These are phyloP conservation scores for Candida verbasci DNA, from an alignment of 805 yeast species.

Conservation along the genomic window DNA sequence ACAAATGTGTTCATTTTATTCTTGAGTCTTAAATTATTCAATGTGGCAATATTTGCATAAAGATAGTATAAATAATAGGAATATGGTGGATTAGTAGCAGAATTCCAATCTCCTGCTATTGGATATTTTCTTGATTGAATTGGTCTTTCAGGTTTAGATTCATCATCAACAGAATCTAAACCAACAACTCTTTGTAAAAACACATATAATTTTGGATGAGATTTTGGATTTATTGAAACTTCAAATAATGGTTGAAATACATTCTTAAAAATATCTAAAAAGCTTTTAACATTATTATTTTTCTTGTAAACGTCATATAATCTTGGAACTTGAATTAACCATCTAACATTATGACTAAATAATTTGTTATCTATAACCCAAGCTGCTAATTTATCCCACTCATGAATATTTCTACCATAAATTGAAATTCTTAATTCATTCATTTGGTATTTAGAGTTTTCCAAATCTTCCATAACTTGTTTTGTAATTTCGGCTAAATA, in stretches of 20 bases:
- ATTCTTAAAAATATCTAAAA: conserved; percentile 74
- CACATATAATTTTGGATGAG: conserved; percentile 86
- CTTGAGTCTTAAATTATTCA: conserved; percentile 76
- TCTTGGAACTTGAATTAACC: conserved; percentile 95
- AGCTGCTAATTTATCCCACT: conserved; percentile 92
- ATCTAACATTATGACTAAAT: conserved; percentile 89
- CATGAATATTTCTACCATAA: conserved; percentile 84
- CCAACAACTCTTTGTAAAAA: conserved; percentile 94
- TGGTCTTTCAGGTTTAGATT: conserved; percentile 83
- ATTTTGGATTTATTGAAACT: conserved; percentile 76
- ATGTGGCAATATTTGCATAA: conserved; percentile 78
- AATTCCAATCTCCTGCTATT: conserved; percentile 78
- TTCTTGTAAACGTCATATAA: conserved; percentile 84
- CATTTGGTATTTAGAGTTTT: conserved; percentile 94
- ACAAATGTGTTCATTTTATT: conserved; percentile 85
- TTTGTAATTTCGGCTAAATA: conserved; percentile 91
- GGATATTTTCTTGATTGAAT: conserved; percentile 75
- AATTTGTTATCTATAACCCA: conserved; percentile 95
- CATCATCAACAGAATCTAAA: conserved; percentile 98
- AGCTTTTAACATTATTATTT: conserved; percentile 62
- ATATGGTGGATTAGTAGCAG: conserved; percentile 88
- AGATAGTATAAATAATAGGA: conserved; percentile 89
- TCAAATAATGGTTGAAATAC: conserved; percentile 86
- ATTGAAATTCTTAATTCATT: conserved; percentile 93
- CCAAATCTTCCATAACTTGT: conserved; percentile 92